These are phyloP conservation scores for Xerocomus spinulosus DNA, from an alignment of 768 basidiomycete genomes.

Conservation along the genomic window DNA sequence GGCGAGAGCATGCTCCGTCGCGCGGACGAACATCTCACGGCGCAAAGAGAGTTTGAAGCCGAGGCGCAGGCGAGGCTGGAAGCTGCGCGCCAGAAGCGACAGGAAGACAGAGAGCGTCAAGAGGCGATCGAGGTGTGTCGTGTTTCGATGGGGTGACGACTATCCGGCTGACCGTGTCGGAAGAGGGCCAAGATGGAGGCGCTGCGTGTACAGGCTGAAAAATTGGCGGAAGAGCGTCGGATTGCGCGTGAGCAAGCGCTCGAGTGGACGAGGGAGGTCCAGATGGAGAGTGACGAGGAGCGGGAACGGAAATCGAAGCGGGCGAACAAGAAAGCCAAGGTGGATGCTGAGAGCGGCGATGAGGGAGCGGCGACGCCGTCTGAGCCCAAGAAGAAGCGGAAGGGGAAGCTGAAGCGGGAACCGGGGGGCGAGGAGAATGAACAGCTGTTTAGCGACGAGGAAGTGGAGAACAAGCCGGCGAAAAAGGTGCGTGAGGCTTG, in stretches of 20 bases:
- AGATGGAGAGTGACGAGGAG: conserved; percentile 74
- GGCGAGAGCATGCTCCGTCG: conserved; percentile 82
- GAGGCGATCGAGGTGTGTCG: conserved; percentile 61
- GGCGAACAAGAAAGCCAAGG: conserved; percentile 48
- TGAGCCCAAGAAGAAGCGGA: conserved; percentile 76
- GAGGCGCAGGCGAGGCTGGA: conserved; percentile 72
- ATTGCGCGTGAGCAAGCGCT: conserved; percentile 73
- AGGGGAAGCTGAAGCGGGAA: conserved; percentile 64
- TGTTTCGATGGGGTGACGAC: too few species aligned
- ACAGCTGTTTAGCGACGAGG: conserved; percentile 68
- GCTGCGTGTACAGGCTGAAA: conserved; percentile 65
- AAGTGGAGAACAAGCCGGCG: conserved; percentile 49
- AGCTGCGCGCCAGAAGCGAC: conserved; percentile 68
- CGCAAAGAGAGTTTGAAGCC: conserved; percentile 67
- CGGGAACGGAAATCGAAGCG: conserved; percentile 62
- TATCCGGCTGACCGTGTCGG: too few species aligned
- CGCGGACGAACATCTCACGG: conserved; percentile 71
- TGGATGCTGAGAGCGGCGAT: conserved; percentile 48
- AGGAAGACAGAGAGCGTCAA: conserved; percentile 68
- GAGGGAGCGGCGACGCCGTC: conserved; percentile 31
- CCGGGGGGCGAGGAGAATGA: conserved; percentile 57
- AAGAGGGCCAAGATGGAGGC: conserved; percentile 62
- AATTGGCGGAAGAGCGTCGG: conserved; percentile 74
- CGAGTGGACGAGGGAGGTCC: conserved; percentile 68
- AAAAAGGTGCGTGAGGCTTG: conserved; percentile 53